Conservation (phyloP, 176 grass and related monocot species). For the Carex myosuroides region DNA sequence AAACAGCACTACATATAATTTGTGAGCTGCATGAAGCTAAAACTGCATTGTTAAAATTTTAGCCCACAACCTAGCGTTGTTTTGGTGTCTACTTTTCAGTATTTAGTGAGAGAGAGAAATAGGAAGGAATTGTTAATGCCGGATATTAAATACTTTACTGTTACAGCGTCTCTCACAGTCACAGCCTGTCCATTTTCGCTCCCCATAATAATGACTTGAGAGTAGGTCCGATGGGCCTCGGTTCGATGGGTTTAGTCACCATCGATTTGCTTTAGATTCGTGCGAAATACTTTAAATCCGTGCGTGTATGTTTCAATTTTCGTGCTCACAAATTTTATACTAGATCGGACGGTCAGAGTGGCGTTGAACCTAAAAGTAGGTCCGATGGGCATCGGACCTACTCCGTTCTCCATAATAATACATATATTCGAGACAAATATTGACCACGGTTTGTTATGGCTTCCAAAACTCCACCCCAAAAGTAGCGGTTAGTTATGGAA, state of each 20-base stretch:
- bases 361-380: too few species aligned
- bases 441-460: neutral
- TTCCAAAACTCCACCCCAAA: neutral
- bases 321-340: too few species aligned
- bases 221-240: too few species aligned
- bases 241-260: too few species aligned
- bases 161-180: conserved; percentile 2
- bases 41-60: too few species aligned
- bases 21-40: too few species aligned
- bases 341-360: too few species aligned
- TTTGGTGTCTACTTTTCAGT: neutral
- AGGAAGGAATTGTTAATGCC: neutral
- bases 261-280: too few species aligned
- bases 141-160: neutral
- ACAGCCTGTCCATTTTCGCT: conserved; percentile 21
- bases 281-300: too few species aligned
- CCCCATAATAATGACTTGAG: neutral
- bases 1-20: too few species aligned
- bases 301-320: too few species aligned
- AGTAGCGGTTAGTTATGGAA: neutral
- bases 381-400: too few species aligned
- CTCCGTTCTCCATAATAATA: neutral
- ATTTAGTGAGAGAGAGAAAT: conserved; percentile 13
- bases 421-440: neutral
- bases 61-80: neutral